These are phyloP conservation scores for Fusarium sp. DNA, from an alignment of 2,329 filamentous ascomycete species.

Conservation along the genomic window DNA sequence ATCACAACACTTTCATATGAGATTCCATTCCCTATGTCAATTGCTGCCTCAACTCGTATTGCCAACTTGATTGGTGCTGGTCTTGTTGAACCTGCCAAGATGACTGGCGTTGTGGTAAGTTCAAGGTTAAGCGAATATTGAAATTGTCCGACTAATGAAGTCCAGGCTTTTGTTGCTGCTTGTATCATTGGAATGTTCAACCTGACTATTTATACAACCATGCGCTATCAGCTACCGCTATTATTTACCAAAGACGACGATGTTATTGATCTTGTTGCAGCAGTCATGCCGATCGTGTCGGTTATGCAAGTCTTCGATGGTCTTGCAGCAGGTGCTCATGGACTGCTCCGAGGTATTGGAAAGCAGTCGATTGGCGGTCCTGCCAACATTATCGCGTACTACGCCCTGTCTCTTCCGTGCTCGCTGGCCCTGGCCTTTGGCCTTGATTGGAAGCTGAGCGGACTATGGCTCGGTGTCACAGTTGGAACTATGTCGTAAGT, in stretches of 20 bases:
- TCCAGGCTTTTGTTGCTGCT: conserved; percentile 68
- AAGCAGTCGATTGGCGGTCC: conserved; percentile 91
- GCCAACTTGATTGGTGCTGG: conserved; percentile 93
- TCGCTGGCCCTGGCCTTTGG: conserved; percentile 82
- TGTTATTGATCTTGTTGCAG: conserved; percentile 74
- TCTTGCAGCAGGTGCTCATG: conserved; percentile 80
- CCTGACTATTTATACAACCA: conserved; percentile 70
- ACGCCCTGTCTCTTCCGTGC: conserved; percentile 84
- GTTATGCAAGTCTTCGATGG: conserved; percentile 92
- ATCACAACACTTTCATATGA: conserved; percentile 85
- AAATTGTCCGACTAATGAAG: background rate
- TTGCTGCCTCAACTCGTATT: conserved; percentile 87
- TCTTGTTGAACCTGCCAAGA: conserved; percentile 81
- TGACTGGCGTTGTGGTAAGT: conserved; percentile 77
- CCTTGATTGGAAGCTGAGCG: conserved; percentile 77
- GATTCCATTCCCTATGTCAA: conserved; percentile 89
- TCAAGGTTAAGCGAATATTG: background rate
- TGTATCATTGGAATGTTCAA: conserved; percentile 82
- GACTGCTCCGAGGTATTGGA: conserved; percentile 85
- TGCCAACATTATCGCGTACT: conserved; percentile 87
- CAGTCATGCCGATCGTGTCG: conserved; percentile 81
- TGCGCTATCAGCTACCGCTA: conserved; percentile 78
- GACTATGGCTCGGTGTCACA: conserved; percentile 83
- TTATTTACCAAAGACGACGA: conserved; percentile 80
- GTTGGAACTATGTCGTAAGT: conserved; percentile 73